These are phyloP conservation scores for Sisymbrium irio DNA, from an alignment of 345 rosid species.

Conservation along the genomic window DNA sequence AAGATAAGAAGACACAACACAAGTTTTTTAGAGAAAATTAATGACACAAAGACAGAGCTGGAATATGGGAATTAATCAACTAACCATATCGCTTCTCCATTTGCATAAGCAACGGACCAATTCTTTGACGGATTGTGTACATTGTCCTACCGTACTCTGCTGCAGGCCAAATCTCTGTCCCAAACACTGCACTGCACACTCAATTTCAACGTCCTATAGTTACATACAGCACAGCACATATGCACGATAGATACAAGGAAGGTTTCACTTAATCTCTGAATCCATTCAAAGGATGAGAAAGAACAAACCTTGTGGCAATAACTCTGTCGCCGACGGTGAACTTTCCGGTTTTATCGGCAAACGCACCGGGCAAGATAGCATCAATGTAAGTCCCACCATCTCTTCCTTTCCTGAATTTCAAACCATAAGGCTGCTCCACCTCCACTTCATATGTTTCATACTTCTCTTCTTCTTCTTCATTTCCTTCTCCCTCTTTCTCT, in stretches of 20 bases:
- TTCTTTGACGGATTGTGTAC: conserved; percentile 91
- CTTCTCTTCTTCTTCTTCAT: conserved; percentile 42
- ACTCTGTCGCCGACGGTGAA: conserved; percentile 91
- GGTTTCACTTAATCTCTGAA: neutral
- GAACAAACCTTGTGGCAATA: conserved; percentile 80
- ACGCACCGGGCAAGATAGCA: conserved; percentile 73
- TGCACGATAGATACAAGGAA: neutral
- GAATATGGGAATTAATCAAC: neutral
- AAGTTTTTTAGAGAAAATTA: neutral
- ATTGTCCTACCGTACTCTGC: conserved; percentile 98
- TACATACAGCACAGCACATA: neutral
- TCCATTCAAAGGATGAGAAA: neutral
- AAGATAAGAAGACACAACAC: conserved; percentile 11
- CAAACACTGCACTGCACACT: conserved; percentile 93
- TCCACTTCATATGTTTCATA: conserved; percentile 85
- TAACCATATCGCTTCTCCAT: conserved; percentile 85
- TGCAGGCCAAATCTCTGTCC: conserved; percentile 98
- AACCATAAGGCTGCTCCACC: conserved; percentile 75
- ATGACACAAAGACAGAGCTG: neutral
- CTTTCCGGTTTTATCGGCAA: conserved; percentile 77
- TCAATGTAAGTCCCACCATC: conserved; percentile 94
- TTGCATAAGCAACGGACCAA: conserved; percentile 88
- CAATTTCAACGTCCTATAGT: conserved; percentile 28
- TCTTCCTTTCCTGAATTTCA: conserved; percentile 83
- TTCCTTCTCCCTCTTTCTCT: conserved; percentile 23